phyloP scores from a whole-genome alignment of 768 basidiomycete genomes.

The Dentipellis sp. region DNA sequence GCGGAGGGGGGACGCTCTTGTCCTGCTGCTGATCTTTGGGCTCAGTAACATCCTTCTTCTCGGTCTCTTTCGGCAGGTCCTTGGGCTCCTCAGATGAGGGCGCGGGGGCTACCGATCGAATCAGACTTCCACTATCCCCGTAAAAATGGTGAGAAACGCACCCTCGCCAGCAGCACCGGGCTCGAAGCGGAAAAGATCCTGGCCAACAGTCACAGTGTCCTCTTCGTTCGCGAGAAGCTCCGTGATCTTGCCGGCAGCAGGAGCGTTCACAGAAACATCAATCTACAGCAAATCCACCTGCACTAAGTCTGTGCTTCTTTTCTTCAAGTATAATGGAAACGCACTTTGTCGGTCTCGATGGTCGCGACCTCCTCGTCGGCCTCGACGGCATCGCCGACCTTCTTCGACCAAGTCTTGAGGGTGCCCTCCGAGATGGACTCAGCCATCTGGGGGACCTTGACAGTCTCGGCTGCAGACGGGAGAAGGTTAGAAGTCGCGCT shows the following conservation, averaged over 20 bases:
- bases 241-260: conserved; percentile 77
- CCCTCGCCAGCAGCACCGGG: conserved; percentile 38
- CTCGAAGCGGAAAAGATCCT: conserved; percentile 89
- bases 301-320: neutral
- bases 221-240: conserved; percentile 87
- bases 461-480: conserved; percentile 56
- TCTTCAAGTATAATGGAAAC: conserved; percentile 10
- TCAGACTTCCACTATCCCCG: too few species aligned
- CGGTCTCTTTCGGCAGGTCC: conserved; percentile 14
- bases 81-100: conserved; percentile 12
- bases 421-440: conserved; percentile 98
- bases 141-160: neutral
- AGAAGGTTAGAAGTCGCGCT: conserved; percentile 3
- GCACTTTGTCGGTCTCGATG: conserved; percentile 97
- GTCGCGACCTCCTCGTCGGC: conserved; percentile 95
- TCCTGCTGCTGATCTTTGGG: conserved; percentile 30
- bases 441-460: conserved; percentile 96
- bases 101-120: neutral
- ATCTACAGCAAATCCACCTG: conserved; percentile 44
- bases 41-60: conserved; percentile 28
- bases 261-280: conserved; percentile 94
- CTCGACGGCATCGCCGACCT: conserved; percentile 84
- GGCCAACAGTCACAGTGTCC: conserved; percentile 89
- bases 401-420: conserved; percentile 88
- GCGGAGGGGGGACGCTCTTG: conserved; percentile 35